Base-by-base conservation (phyloP, 2,329 filamentous ascomycete genomes). In the Thelonectria rubi region DNA sequence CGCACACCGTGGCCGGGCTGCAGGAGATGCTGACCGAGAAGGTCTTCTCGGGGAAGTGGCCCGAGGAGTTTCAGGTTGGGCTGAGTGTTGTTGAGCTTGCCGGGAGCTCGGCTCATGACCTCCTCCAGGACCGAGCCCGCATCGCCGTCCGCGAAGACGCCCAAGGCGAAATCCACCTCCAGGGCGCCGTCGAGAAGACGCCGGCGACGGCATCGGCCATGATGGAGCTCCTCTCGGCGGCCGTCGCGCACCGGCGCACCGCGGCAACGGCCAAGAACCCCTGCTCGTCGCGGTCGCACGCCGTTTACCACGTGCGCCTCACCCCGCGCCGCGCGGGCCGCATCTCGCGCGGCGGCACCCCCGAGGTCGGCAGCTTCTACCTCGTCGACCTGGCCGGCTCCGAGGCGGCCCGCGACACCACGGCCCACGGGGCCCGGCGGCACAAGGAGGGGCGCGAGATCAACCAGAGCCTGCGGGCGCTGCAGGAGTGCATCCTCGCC, bases 401-500 rank as follows among this genome's bases (percentile, higher is more conserved):
- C 8, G 83, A 85, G 63, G 76, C 75, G 1, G 80, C 81, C 1
- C 78, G 80, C 9, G 81, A 84, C 63, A 69, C 76, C 1, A 68
- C 69, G 0, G 63, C 64, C 4, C 80, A 84, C 66, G 74, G 74
- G 2, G 69, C 76, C 2, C 77, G 78, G 26, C 79, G 81, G 7
- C 81, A 83, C 75, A 76, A 77, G 40, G 81, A 83, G 66, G 75
- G 80, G 4, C 73, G 76, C 12, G 78, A 82, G 67, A 83, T 84
- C 72, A 83, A 83, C 65, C 76, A 72, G 9, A 82, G 80, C 60
- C 74, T 84, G 0, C 82, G 81, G 0, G 76, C 80, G 0, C 75
- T 85, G 2, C 84, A 85, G 61, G 82, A 84, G 64, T 85, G 82
- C 58, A 85, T 85, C 51, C 78, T 82, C 1, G 80, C 78, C 1